A percentile compares a stretch with the other conserved stretches of the same genome.
These are phyloP conservation scores for Globisporangium takayamanum DNA, from an alignment of 352 stramenopile species.

Conservation along the genomic window DNA sequence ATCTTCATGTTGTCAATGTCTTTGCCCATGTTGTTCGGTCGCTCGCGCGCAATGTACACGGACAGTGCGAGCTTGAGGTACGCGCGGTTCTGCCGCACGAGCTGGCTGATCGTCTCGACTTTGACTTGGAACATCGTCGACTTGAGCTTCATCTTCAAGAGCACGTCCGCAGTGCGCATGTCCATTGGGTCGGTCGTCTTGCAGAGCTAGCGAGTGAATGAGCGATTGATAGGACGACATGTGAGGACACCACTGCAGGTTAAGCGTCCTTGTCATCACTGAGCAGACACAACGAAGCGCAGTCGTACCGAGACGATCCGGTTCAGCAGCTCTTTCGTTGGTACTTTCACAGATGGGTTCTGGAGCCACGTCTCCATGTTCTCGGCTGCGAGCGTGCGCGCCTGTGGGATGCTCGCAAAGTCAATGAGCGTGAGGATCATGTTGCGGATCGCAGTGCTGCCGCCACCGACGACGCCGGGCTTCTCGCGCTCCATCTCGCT, in stretches of 20 bases:
- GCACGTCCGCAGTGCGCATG: conserved; percentile 54
- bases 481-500: conserved; percentile 69
- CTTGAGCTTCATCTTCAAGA: conserved; percentile 84
- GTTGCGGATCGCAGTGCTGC: conserved; percentile 53
- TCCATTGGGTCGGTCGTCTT: conserved; percentile 51
- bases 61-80: conserved; percentile 67
- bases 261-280: not conserved
- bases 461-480: conserved; percentile 19
- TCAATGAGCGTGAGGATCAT: conserved; percentile 74
- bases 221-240: not conserved
- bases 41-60: conserved; percentile 67
- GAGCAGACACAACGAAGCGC: not conserved
- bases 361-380: conserved; percentile 77
- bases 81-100: conserved; percentile 60
- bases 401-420: conserved; percentile 51
- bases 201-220: conserved; percentile 27
- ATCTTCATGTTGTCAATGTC: conserved; percentile 89
- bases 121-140: conserved; percentile 87
- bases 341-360: conserved; percentile 70
- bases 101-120: conserved; percentile 74
- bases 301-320: conserved; percentile 45
- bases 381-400: conserved; percentile 58
- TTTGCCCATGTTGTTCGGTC: conserved; percentile 77
- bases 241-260: not conserved
- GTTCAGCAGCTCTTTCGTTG: conserved; percentile 63